Percentiles rank a stretch among this genome's conserved stretches.
phyloP scores from a whole-genome alignment of 1,139 yeast genomes.

The Waltiozyma sp. region DNA sequence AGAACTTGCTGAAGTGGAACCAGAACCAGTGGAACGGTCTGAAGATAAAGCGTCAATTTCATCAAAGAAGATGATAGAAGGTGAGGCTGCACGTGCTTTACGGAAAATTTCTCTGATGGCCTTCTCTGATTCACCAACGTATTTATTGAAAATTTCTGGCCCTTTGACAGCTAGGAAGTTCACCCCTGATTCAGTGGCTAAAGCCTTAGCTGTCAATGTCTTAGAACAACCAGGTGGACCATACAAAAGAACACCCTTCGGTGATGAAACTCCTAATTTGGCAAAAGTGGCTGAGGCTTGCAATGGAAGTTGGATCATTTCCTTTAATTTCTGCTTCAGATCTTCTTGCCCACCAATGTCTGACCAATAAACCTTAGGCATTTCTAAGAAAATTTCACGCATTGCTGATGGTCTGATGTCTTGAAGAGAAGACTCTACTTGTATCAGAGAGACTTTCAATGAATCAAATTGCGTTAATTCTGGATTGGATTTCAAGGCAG shows the following conservation, averaged over 20 bases:
- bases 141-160: slow-evolving; percentile 88
- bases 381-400: slow-evolving; percentile 89
- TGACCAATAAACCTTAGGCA: slow-evolving; percentile 87
- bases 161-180: slow-evolving; percentile 92
- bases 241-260: slow-evolving; percentile 80
- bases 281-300: slow-evolving; percentile 72
- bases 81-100: slow-evolving; percentile 88
- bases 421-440: slow-evolving; percentile 55
- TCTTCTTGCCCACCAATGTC: slow-evolving; percentile 95
- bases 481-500: slow-evolving; percentile 33
- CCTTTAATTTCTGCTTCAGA: slow-evolving; percentile 67
- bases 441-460: slow-evolving; percentile 32
- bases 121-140: slow-evolving; percentile 89
- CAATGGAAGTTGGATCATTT: slow-evolving; percentile 86
- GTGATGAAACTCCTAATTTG: slow-evolving; percentile 74
- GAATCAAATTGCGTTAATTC: slow-evolving; percentile 24
- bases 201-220: slow-evolving; percentile 85
- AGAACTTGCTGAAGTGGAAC: slow-evolving; percentile 61
- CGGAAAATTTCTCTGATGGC: slow-evolving; percentile 82
- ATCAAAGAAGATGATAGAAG: slow-evolving; percentile 86
- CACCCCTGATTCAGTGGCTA: slow-evolving; percentile 90
- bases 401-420: slow-evolving; percentile 92
- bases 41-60: slow-evolving; percentile 90
- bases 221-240: slow-evolving; percentile 98
- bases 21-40: slow-evolving; percentile 45